Evolutionary conservation across 208 protist genomes (phyloP).

Genomic region (Trichomonas tenax): DNA sequence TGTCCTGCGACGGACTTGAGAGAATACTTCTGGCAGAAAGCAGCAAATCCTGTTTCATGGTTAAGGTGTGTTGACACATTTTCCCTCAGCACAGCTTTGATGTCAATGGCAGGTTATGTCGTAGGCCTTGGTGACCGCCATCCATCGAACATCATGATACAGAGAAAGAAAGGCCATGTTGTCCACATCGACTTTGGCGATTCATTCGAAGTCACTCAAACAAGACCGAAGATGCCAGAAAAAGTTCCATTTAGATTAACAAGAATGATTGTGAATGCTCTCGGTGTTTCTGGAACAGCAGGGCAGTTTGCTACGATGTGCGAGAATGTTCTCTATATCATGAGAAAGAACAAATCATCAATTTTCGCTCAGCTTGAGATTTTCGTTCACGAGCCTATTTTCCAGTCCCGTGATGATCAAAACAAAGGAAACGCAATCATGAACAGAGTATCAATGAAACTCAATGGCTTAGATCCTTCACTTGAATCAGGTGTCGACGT

Average conservation of each 20-base stretch:
- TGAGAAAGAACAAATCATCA: slow-evolving; percentile 29
- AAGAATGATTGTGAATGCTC: slow-evolving; percentile 43
- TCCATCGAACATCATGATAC: slow-evolving; percentile 32
- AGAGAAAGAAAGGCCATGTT: slow-evolving; percentile 36
- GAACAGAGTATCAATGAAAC: background rate
- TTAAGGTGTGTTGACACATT: background rate
- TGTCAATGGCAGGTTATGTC: slow-evolving; percentile 23
- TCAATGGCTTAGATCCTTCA: background rate
- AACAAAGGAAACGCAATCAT: background rate
- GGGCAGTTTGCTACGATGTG: slow-evolving; percentile 65
- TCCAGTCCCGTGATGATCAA: background rate
- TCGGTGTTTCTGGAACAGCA: slow-evolving; percentile 41
- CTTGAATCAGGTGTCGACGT: background rate
- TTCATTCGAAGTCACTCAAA: slow-evolving; percentile 33
- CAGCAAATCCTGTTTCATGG: background rate
- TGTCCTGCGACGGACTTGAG: background rate
- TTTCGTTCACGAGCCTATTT: slow-evolving; percentile 36
- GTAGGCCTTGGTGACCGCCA: slow-evolving; percentile 16
- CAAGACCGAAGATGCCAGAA: slow-evolving; percentile 31
- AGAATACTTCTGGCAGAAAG: background rate
- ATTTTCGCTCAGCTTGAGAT: slow-evolving; percentile 33
- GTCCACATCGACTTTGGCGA: slow-evolving; percentile 40
- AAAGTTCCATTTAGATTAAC: slow-evolving; percentile 45
- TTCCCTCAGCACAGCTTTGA: background rate
- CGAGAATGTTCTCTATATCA: slow-evolving; percentile 44